Evolutionary conservation across 306 rosid genomes (phyloP).

Genomic region (Gynostemma pentaphyllum): DNA sequence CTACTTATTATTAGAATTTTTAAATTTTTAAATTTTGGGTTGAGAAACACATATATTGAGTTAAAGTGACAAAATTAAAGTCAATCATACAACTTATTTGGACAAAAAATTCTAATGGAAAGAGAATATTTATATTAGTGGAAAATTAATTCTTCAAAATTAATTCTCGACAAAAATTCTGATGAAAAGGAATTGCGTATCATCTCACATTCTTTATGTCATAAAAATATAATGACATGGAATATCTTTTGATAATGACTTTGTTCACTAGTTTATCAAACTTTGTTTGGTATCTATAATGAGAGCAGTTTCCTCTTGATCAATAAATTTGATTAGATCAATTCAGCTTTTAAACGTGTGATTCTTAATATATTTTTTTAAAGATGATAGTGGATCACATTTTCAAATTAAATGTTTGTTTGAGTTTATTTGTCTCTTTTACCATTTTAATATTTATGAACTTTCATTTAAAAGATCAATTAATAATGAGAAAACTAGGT

Average conservation of each 20-base stretch:
- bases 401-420: no score
- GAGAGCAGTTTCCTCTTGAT: background rate
- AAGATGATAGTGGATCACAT: no score
- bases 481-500: no score
- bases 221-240: conserved; percentile 8
- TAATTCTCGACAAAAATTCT: background rate
- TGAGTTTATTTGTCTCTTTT: no score
- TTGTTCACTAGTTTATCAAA: conserved; percentile 1
- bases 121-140: background rate
- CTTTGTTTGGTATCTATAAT: conserved; percentile 8
- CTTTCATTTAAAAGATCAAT: no score
- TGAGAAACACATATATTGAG: background rate
- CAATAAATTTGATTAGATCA: no score
- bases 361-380: no score
- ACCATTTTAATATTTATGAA: no score
- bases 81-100: background rate
- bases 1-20: no score
- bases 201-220: conserved; percentile 5
- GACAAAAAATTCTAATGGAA: no score
- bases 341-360: no score
- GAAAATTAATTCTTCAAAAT: background rate
- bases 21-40: no score
- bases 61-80: background rate
- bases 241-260: conserved; percentile 9
- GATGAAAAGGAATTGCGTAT: background rate